Conservation (phyloP, 2,329 filamentous ascomycete genomes). For the Microcyclospora tardicrescens region DNA sequence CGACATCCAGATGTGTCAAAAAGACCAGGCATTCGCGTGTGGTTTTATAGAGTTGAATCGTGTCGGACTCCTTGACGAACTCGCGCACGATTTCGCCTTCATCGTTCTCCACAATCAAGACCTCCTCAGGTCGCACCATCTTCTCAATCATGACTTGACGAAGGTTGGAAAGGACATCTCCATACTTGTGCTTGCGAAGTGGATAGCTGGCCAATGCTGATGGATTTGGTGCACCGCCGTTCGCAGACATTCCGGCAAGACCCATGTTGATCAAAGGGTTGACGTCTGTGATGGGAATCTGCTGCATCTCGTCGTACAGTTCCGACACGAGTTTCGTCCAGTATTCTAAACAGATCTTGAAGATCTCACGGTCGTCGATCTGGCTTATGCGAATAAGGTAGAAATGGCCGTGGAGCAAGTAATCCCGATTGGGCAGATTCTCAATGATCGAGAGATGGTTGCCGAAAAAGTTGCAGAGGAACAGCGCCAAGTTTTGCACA, state of each 20-base stretch:
- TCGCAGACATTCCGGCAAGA: conserved; percentile 49
- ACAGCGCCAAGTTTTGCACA: conserved; percentile 89
- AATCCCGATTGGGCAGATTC: conserved; percentile 88
- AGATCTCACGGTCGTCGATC: conserved; percentile 96
- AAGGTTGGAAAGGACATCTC: conserved; percentile 83
- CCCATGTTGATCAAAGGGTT: conserved; percentile 79
- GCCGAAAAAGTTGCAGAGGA: conserved; percentile 93
- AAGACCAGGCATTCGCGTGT: conserved; percentile 95
- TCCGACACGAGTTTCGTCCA: conserved; percentile 98
- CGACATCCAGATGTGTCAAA: conserved; percentile 89
- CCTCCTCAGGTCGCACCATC: conserved; percentile 97
- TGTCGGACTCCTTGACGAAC: conserved; percentile 98
- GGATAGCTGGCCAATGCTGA: conserved; percentile 78
- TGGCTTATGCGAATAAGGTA: conserved; percentile 97
- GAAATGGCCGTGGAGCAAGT: conserved; percentile 89
- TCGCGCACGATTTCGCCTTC: conserved; percentile 98
- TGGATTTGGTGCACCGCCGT: conserved; percentile 75
- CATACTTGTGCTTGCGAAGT: conserved; percentile 95
- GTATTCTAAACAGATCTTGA: conserved; percentile 98
- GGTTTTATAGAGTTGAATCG: conserved; percentile 97
- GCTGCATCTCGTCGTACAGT: conserved; percentile 97
- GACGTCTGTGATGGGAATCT: conserved; percentile 81
- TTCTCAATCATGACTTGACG: conserved; percentile 99
- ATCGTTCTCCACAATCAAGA: conserved; percentile 97
- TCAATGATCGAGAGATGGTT: conserved; percentile 90